Percentiles rank a stretch among this genome's conserved stretches.
These are phyloP conservation scores for Saccharomyces pastorianus DNA, from an alignment of 1,139 yeast species.

Conservation along the genomic window DNA sequence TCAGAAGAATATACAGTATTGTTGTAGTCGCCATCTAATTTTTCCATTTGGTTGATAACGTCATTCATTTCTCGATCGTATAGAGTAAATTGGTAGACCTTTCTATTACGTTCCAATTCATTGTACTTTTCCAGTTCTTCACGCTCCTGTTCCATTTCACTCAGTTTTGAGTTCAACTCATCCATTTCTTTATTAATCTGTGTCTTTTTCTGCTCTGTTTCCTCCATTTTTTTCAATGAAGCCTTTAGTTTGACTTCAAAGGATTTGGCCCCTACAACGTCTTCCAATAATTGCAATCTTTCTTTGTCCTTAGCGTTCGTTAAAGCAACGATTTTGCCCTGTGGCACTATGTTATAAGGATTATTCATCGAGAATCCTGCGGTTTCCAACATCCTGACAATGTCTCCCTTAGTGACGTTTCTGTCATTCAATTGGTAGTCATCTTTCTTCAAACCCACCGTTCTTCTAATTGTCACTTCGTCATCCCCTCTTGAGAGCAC, in stretches of 20 bases:
- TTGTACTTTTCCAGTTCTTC: conserved; percentile 67
- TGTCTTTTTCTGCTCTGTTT: conserved; percentile 59
- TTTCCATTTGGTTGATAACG: conserved; percentile 52
- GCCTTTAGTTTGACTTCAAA: conserved; percentile 78
- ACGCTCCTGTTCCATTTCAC: conserved; percentile 75
- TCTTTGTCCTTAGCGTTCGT: conserved; percentile 87
- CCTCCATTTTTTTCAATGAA: conserved; percentile 70
- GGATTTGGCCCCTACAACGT: conserved; percentile 91
- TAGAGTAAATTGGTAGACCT: conserved; percentile 66
- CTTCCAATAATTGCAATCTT: conserved; percentile 69
- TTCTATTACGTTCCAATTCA: conserved; percentile 56
- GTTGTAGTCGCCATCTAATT: conserved; percentile 52
- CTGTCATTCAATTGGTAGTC: conserved; percentile 74
- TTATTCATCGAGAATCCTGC: conserved; percentile 89
- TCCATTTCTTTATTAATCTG: conserved; percentile 68
- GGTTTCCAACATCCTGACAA: conserved; percentile 75
- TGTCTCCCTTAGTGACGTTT: conserved; percentile 71
- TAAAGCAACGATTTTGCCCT: conserved; percentile 77
- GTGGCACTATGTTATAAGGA: conserved; percentile 96
- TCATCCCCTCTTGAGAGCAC: conserved; percentile 36
- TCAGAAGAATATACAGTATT: conserved; percentile 39
- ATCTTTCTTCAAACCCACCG: conserved; percentile 87
- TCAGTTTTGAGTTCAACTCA: conserved; percentile 62
- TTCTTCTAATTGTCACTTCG: conserved; percentile 71
- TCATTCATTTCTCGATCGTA: conserved; percentile 68